Base-by-base conservation (phyloP, 2,329 filamentous ascomycete species). In the Neophaeococcomyces aloes region DNA sequence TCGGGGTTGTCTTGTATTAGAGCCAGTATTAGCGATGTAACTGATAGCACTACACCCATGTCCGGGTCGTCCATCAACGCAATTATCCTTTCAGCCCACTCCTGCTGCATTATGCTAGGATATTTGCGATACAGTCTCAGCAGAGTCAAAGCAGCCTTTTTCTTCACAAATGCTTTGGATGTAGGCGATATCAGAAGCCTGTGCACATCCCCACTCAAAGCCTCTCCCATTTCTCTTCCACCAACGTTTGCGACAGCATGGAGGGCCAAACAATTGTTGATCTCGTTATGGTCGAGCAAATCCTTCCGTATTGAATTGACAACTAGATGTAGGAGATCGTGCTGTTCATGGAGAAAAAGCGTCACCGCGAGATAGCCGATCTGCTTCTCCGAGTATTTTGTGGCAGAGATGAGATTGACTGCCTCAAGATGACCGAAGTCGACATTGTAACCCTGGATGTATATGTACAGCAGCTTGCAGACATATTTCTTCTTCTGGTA, bases 401-500 rank as follows among this genome's bases (percentile, higher is more conserved):
- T 87, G 44, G 89, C 87, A 21, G 89, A 95, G 56, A 98, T 93
- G 58, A 98, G 77, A 61, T 96, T 96, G 61, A 98, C 89, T 27
- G 93, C 93, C 68, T 98, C 91, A 54, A 98, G 79, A 62, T 98
- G 91, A 44, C 91, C 91, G 65, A 98, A 98, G 64, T 96, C 93
- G 66, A 98, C 89, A 63, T 98, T 89, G 83, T 91, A 98, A 38
- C 91, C 91, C 53, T 98, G 77, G 48, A 98, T 98, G 65, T 98
- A 98, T 59, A 98, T 96, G 65, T 98, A 98, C 49, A 98, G 74
- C 55, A 98, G 78, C 79, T 98, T 98, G 85, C 91, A 98, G 54
- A 98, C 91, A 63, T 98, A 98, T 83, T 98, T 98, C 76, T 98
- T 98, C 74, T 93, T 95, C 72, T 95, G 87, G 62, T 98, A 98